A percentile compares a stretch with the other conserved stretches of the same genome.
These are phyloP conservation scores for Diaporthe caulivora DNA, from an alignment of 2,329 filamentous ascomycete genomes.

Conservation along the genomic window DNA sequence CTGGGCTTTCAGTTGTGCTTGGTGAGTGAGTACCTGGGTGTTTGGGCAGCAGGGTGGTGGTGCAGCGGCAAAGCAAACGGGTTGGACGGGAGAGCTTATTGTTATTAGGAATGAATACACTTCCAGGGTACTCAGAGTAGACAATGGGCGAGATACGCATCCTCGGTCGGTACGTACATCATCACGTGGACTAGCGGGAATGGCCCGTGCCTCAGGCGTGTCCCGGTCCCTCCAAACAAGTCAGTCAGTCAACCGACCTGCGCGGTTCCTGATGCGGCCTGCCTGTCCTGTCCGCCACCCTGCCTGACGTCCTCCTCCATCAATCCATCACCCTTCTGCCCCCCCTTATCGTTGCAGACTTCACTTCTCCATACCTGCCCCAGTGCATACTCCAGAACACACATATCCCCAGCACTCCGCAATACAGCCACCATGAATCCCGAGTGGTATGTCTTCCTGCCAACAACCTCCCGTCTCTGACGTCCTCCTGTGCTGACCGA, in stretches of 20 bases:
- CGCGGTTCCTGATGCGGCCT: constrained; percentile 40
- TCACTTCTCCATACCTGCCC: constrained; percentile 36
- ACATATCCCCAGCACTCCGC: constrained; percentile 20
- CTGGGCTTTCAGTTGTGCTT: background rate
- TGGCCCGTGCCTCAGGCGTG: constrained; percentile 17
- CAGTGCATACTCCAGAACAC: constrained; percentile 16
- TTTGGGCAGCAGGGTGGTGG: background rate
- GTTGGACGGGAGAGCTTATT: no score
- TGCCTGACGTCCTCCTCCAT: constrained; percentile 35
- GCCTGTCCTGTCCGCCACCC: constrained; percentile 34
- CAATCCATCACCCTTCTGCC: constrained; percentile 39
- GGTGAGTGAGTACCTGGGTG: background rate
- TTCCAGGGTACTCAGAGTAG: no score
- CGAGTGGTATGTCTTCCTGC: constrained; percentile 80
- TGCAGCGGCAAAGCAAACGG: background rate
- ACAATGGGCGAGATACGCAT: no score
- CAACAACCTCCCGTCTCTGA: constrained; percentile 42
- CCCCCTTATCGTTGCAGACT: constrained; percentile 37
- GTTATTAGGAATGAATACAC: no score
- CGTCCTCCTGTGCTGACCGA: constrained; percentile 41
- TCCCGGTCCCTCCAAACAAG: constrained; percentile 21
- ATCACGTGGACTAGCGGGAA: constrained; percentile 28
- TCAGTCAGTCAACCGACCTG: constrained; percentile 27
- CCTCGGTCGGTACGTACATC: constrained; percentile 27
- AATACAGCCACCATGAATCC: constrained; percentile 81